Percentiles rank a stretch among this genome's conserved stretches.
Evolutionary conservation across 2,329 filamentous ascomycete genomes (phyloP).

Genomic region (Colletotrichum sp.): DNA sequence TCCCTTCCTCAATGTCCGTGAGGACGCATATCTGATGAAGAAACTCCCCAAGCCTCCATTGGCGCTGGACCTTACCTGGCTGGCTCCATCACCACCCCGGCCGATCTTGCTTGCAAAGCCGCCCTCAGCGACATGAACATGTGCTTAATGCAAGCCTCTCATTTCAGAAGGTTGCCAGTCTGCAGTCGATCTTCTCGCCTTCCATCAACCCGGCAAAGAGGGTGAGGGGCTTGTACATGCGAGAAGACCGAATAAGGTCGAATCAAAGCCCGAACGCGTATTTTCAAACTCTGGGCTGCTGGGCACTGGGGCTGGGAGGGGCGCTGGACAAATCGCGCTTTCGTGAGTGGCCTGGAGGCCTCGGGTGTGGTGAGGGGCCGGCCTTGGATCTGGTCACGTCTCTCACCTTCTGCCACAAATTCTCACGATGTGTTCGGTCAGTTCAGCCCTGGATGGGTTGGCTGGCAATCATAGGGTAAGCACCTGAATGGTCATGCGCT

Average conservation of each 20-base stretch:
- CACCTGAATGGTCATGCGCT: background rate
- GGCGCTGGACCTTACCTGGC: background rate
- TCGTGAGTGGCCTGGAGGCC: background rate
- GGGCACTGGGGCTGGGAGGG: background rate
- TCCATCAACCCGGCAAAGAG: background rate
- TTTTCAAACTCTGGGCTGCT: background rate
- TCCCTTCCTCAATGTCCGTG: background rate
- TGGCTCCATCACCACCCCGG: background rate
- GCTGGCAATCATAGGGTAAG: background rate
- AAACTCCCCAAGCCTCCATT: background rate
- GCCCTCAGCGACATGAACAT: background rate
- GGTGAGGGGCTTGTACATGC: background rate
- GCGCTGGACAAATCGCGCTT: background rate
- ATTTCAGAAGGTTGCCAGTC: background rate
- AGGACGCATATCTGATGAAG: background rate
- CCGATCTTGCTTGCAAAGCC: background rate
- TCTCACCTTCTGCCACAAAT: background rate
- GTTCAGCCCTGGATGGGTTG: background rate
- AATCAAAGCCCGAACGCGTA: background rate
- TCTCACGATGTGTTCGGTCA: background rate
- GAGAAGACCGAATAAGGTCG: background rate
- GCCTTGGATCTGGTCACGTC: background rate
- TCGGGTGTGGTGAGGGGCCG: background rate
- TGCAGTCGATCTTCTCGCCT: background rate
- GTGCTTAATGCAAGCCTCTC: slow-evolving; percentile 3